Percentiles rank a stretch among this genome's conserved stretches.
phyloP scores from a whole-genome alignment of 169 alveolate species.

The Plasmodium inui region DNA sequence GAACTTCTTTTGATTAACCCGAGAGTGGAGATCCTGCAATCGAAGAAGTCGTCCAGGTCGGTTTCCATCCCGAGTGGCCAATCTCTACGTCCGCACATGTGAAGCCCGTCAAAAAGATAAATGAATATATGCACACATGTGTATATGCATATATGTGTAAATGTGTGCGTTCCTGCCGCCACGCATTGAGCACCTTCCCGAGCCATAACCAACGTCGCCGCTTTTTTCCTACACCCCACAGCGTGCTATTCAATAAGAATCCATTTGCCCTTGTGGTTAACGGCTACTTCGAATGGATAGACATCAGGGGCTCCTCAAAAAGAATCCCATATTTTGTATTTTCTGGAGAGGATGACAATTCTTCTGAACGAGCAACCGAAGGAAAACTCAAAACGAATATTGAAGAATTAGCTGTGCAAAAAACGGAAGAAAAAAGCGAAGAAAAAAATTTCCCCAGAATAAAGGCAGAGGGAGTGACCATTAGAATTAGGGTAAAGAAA shows the following conservation, averaged over 20 bases:
- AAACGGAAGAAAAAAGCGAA: background rate
- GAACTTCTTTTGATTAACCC: constrained; percentile 46
- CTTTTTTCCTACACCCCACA: background rate
- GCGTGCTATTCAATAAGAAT: constrained; percentile 47
- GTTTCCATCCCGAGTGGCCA: background rate
- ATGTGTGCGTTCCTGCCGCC: background rate
- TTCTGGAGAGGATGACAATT: constrained; percentile 7
- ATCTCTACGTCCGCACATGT: background rate
- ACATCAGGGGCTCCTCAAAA: constrained; percentile 6
- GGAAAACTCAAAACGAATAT: background rate
- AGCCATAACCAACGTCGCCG: background rate
- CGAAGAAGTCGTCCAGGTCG: constrained; percentile 44
- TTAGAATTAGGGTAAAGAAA: background rate
- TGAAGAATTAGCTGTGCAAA: background rate
- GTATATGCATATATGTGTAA: background rate
- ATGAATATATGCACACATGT: background rate
- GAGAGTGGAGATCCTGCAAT: constrained; percentile 26
- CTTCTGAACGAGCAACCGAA: background rate
- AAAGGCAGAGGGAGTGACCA: background rate
- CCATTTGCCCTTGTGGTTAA: constrained; percentile 48
- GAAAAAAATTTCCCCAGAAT: background rate
- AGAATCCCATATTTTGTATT: constrained; percentile 34
- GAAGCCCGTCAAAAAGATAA: background rate
- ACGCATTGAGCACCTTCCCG: background rate
- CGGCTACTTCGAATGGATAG: constrained; percentile 59